A percentile compares a stretch with the other conserved stretches of the same genome.
phyloP scores from a whole-genome alignment of 257 asterid genomes.

The Salvia hispanica region DNA sequence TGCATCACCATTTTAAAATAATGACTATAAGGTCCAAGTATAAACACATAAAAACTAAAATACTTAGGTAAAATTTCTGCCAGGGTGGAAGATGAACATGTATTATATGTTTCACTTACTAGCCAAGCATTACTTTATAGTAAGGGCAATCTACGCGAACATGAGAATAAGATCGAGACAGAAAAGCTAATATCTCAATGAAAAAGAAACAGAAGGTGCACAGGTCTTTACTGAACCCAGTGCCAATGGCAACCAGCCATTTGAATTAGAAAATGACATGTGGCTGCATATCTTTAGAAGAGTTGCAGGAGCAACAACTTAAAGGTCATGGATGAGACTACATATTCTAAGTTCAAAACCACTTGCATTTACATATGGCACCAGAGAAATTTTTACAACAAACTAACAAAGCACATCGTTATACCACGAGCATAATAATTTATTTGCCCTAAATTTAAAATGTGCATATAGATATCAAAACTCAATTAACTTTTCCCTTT shows the following conservation, averaged over 20 bases:
- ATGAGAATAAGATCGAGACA: not conserved
- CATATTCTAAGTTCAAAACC: slow-evolving; percentile 15
- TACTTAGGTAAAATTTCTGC: slow-evolving; percentile 6
- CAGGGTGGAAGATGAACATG: slow-evolving; percentile 4
- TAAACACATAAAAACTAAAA: not conserved
- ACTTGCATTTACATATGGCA: not conserved
- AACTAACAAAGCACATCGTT: not conserved
- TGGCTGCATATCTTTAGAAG: not conserved
- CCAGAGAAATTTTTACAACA: not conserved
- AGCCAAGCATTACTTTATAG: slow-evolving; percentile 5
- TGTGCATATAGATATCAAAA: not conserved
- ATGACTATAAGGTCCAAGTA: slow-evolving; percentile 22
- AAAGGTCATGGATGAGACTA: not conserved
- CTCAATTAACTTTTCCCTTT: not conserved
- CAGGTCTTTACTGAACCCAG: not conserved
- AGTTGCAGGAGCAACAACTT: not conserved
- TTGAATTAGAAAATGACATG: slow-evolving; percentile 4
- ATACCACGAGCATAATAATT: not conserved
- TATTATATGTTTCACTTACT: not conserved
- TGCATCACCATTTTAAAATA: slow-evolving; percentile 49
- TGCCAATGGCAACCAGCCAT: not conserved
- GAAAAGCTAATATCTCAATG: not conserved
- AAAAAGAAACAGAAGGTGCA: not conserved
- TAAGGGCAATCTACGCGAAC: slow-evolving; percentile 6
- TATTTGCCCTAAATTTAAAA: not conserved